A percentile compares a stretch with the other conserved stretches of the same genome.
phyloP scores from a whole-genome alignment of 176 grass and related monocot species.

The Tuctoria greenei region DNA sequence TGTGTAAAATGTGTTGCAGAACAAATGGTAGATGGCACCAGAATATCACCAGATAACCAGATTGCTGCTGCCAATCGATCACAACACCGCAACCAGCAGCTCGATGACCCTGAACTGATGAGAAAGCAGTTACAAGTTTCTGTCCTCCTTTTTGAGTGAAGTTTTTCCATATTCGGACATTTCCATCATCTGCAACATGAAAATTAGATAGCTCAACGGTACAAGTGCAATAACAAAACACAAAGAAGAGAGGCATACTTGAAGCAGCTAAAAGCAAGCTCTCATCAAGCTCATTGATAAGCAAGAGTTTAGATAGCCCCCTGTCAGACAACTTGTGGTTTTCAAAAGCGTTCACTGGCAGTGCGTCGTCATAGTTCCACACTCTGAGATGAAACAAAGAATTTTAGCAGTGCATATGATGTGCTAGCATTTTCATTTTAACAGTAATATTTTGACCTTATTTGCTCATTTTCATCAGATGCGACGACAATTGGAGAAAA shows the following conservation, averaged over 20 bases:
- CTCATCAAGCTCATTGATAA: constrained; percentile 95
- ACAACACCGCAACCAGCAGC: constrained; percentile 54
- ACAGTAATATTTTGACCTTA: constrained; percentile 53
- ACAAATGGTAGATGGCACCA: not conserved
- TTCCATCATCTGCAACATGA: constrained; percentile 75
- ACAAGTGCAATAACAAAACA: not conserved
- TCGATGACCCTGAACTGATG: constrained; percentile 70
- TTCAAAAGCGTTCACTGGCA: constrained; percentile 71
- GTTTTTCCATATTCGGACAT: constrained; percentile 92
- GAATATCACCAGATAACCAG: constrained; percentile 77
- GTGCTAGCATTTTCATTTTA: constrained; percentile 1
- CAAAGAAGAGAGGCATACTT: constrained; percentile 52
- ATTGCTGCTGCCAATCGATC: constrained; percentile 95
- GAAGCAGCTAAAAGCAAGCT: constrained; percentile 92
- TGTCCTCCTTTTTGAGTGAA: constrained; percentile 66
- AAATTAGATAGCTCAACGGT: constrained; percentile 22
- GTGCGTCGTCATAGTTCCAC: constrained; percentile 83
- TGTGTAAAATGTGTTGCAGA: not conserved
- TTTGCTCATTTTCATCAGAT: constrained; percentile 92
- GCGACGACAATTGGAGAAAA: constrained; percentile 83
- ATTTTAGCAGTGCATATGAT: constrained; percentile 30
- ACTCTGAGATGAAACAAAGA: constrained; percentile 60
- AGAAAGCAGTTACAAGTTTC: constrained; percentile 94
- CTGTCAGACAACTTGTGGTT: constrained; percentile 84
- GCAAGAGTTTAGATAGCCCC: constrained; percentile 84